Percentiles rank a stretch among this genome's conserved stretches.
These are phyloP conservation scores for Phytomonas serpens DNA, from an alignment of 208 protist species.

Conservation along the genomic window DNA sequence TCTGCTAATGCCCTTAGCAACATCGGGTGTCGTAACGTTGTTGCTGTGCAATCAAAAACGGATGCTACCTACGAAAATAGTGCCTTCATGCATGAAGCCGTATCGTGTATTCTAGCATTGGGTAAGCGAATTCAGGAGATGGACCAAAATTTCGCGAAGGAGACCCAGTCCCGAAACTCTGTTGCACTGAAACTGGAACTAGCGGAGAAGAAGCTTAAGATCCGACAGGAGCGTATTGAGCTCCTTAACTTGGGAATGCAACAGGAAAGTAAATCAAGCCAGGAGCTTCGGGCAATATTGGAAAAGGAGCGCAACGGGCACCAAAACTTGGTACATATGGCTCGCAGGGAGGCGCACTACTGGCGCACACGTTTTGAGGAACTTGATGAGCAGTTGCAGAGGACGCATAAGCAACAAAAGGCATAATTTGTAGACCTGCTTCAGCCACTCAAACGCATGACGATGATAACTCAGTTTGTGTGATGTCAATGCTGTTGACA, in stretches of 20 bases:
- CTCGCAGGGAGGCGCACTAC: constrained; percentile 50
- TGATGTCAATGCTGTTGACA: not conserved
- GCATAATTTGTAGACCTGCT: not conserved
- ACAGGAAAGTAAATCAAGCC: constrained; percentile 36
- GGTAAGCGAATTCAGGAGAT: constrained; percentile 20
- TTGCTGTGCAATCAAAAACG: not conserved
- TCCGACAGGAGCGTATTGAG: constrained; percentile 70
- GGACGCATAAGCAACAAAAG: not conserved
- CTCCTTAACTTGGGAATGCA: constrained; percentile 53
- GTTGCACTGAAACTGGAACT: constrained; percentile 44
- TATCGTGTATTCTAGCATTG: constrained; percentile 20
- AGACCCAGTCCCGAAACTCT: constrained; percentile 32
- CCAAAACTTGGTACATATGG: constrained; percentile 27
- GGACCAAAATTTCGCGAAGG: constrained; percentile 17
- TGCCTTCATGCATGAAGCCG: constrained; percentile 11
- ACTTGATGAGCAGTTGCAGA: constrained; percentile 12
- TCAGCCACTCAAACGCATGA: not conserved
- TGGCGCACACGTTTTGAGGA: constrained; percentile 65
- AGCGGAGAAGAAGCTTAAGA: constrained; percentile 47
- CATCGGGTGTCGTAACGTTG: not conserved
- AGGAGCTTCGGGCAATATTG: constrained; percentile 37
- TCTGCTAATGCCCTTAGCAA: not conserved
- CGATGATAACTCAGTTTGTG: not conserved
- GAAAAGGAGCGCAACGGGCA: constrained; percentile 34
- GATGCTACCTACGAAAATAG: not conserved